Evolutionary conservation across 1,284 basidiomycete genomes (phyloP).

Genomic region (Porogramme epimiltina): DNA sequence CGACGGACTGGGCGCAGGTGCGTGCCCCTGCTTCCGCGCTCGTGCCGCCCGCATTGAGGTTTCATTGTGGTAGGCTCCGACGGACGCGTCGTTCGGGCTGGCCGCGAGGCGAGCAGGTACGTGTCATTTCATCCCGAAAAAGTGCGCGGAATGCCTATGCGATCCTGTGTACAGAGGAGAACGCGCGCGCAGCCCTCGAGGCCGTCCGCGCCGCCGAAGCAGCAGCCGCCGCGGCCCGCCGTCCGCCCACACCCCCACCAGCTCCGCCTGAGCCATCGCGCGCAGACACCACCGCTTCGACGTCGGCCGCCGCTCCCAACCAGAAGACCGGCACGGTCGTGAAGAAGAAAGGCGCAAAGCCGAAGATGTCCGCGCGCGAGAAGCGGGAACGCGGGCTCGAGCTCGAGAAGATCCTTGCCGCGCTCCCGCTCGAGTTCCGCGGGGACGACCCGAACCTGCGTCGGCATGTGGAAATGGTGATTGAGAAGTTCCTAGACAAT

Average conservation of each 20-base stretch:
- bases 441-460: slow-evolving; percentile 84
- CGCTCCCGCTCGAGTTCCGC: slow-evolving; percentile 87
- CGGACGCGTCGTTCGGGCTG: slow-evolving; percentile 58
- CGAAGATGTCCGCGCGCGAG: slow-evolving; percentile 76
- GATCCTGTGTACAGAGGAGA: slow-evolving; percentile 30
- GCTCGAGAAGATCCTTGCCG: slow-evolving; percentile 76
- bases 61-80: slow-evolving; percentile 52
- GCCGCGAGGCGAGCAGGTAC: slow-evolving; percentile 65
- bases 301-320: slow-evolving; percentile 20
- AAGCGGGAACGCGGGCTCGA: slow-evolving; percentile 79
- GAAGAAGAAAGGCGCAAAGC: slow-evolving; percentile 64
- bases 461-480: slow-evolving; percentile 76
- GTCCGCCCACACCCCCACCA: slow-evolving; percentile 40
- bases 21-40: slow-evolving; percentile 18
- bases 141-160: too few species aligned
- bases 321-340: slow-evolving; percentile 11
- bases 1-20: slow-evolving; percentile 90
- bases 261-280: slow-evolving; percentile 37
- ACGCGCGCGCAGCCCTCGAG: slow-evolving; percentile 32
- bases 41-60: slow-evolving; percentile 3
- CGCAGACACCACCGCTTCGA: slow-evolving; percentile 40
- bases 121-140: slow-evolving; percentile 10
- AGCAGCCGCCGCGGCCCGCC: slow-evolving; percentile 21
- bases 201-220: slow-evolving; percentile 30
- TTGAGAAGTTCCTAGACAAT: slow-evolving; percentile 67